These are phyloP conservation scores for Melaleuca alternifolia DNA, from an alignment of 345 rosid species.

Conservation along the genomic window DNA sequence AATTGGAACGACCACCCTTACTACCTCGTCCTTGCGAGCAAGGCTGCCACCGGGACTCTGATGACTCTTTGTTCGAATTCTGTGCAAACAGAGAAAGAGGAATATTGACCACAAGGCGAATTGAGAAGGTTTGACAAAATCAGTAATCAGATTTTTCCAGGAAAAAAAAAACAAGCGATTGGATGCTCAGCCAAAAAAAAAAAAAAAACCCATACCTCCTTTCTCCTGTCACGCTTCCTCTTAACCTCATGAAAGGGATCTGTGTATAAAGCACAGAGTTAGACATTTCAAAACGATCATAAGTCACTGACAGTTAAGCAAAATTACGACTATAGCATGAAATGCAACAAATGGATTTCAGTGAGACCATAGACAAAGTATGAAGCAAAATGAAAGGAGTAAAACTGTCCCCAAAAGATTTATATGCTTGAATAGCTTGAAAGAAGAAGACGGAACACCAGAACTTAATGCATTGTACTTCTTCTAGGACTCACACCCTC, in stretches of 20 bases:
- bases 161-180: not conserved
- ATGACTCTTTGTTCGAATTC: conserved; percentile 47
- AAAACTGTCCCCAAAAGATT: not conserved
- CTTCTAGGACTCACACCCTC: not conserved
- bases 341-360: not conserved
- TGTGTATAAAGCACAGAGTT: conserved; percentile 22
- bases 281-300: not conserved
- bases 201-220: conserved; percentile 43
- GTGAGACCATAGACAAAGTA: not conserved
- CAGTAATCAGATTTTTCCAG: not conserved
- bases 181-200: not conserved
- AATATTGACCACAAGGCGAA: not conserved
- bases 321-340: not conserved
- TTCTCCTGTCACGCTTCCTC: conserved; percentile 68
- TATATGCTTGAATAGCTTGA: not conserved
- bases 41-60: conserved; percentile 66
- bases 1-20: conserved; percentile 47
- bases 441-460: not conserved
- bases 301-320: not conserved
- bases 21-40: conserved; percentile 50
- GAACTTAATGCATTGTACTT: too few relatives aligned
- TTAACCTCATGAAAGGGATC: conserved; percentile 86
- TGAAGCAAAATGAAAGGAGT: not conserved
- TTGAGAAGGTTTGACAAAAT: not conserved
- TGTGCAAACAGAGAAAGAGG: conserved; percentile 30